A percentile compares a stretch with the other conserved stretches of the same genome.
These are phyloP conservation scores for Emmonsiellopsis sp. DNA, from an alignment of 2,329 filamentous ascomycete species.

Conservation along the genomic window DNA sequence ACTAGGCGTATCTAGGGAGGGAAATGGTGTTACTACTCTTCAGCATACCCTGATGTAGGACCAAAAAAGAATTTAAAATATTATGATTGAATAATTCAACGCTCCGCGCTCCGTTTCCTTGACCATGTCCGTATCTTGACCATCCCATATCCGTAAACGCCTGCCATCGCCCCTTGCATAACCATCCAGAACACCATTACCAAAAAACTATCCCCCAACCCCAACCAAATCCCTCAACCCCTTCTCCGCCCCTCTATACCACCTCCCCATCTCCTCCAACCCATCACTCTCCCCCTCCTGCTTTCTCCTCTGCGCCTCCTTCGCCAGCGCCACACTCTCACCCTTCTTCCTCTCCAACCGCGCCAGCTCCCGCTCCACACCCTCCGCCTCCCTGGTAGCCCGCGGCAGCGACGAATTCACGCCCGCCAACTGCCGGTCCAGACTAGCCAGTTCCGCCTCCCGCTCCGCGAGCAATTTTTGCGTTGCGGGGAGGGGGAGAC, in stretches of 20 bases:
- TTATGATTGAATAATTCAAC: neutral
- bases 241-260: conserved; percentile 35
- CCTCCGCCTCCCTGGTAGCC: conserved; percentile 36
- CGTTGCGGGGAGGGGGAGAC: conserved; percentile 33
- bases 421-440: conserved; percentile 34
- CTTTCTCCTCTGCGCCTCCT: conserved; percentile 34
- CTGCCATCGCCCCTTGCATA: neutral
- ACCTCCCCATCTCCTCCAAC: conserved; percentile 37
- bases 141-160: neutral
- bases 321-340: conserved; percentile 39
- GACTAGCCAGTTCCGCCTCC: conserved; percentile 30
- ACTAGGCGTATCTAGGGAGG: too few species aligned
- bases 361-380: conserved; percentile 34
- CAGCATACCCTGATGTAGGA: conserved; percentile 32
- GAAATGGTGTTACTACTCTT: conserved; percentile 27
- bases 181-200: neutral
- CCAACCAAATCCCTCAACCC: conserved; percentile 32
- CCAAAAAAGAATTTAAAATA: conserved; percentile 18
- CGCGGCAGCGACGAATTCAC: conserved; percentile 36
- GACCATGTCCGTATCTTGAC: neutral
- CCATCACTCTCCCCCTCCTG: conserved; percentile 38
- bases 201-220: conserved; percentile 15
- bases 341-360: conserved; percentile 37
- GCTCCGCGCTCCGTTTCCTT: neutral
- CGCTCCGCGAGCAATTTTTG: conserved; percentile 31